Percentiles rank a stretch among this genome's conserved stretches.
phyloP scores from a whole-genome alignment of 768 basidiomycete genomes.

The Tephrocybe sp. region DNA sequence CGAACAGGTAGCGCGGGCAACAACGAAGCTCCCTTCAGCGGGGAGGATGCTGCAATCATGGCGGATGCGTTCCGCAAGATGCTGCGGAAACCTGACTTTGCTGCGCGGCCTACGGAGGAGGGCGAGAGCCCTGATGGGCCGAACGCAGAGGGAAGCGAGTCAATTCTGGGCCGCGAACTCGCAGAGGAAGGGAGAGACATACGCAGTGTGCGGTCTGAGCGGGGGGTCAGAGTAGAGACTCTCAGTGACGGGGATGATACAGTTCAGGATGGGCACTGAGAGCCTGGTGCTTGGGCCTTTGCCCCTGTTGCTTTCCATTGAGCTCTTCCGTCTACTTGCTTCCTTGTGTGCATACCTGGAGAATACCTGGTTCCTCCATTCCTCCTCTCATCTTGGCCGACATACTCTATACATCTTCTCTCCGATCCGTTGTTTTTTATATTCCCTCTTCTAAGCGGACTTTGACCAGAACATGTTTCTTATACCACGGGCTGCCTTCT shows the following conservation, averaged over 20 bases:
- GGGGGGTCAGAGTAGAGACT: constrained; percentile 78
- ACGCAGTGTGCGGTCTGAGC: constrained; percentile 74
- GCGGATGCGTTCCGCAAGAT: constrained; percentile 90
- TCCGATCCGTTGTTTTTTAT: constrained; percentile 12
- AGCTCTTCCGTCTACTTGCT: not conserved
- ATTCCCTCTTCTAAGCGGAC: constrained; percentile 12
- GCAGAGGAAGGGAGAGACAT: constrained; percentile 91
- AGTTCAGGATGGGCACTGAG: constrained; percentile 39
- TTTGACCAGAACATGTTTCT: constrained; percentile 11
- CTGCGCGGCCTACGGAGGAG: constrained; percentile 66
- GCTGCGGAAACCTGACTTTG: constrained; percentile 86
- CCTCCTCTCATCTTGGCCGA: constrained; percentile 9
- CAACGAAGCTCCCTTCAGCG: constrained; percentile 69
- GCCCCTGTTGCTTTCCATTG: not conserved
- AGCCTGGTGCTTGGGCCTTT: constrained; percentile 7
- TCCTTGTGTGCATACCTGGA: not conserved
- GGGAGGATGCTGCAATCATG: constrained; percentile 88
- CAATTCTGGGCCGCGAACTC: constrained; percentile 67
- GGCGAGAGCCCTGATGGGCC: constrained; percentile 61
- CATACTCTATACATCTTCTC: constrained; percentile 5
- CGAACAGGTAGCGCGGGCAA: constrained; percentile 58
- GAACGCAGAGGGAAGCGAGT: constrained; percentile 37
- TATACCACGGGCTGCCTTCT: constrained; percentile 13
- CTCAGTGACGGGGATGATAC: constrained; percentile 52
- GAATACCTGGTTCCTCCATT: not conserved